Evolutionary conservation across 2,329 filamentous ascomycete genomes (phyloP), one percentile per base, ranked within the genome.

Genomic region (Emmonsiellopsis sp.): DNA sequence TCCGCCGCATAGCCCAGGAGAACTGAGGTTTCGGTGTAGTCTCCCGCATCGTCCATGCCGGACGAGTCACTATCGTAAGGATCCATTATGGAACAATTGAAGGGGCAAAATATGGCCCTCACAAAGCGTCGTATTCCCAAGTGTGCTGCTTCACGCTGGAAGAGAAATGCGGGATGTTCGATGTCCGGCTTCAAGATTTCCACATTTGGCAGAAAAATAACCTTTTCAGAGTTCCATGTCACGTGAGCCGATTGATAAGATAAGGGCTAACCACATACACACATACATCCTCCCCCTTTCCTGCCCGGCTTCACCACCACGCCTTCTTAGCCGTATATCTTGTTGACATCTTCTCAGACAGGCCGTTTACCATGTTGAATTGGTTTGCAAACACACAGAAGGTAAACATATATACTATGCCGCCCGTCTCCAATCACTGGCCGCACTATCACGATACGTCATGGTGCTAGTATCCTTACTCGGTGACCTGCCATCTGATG

Each of bases 21-120:
- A 2, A 96, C 90, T 60, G 87, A 88, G 6, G 93, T 97, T 54
- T 73, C 73, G 17, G 71, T 72, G 58, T 74, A 73, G 57, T 73
- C 72, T 57, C 63, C 57, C 5, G 82, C 80, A 11, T 83, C 78
- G 53, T 83, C 87, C 39, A 76, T 74, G 32, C 77, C 83, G 0
- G 88, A 92, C 1, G 85, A 89, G 63, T 96, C 91, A 66, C 88
- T 94, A 62, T 95, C 89, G 73, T 95, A 94, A 13, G 82, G 77
- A 54, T 85, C 77, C 58, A 60, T 60, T 48, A 52, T 44, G 17
- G 32, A 34, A n/a, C 6, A 21, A 27, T 6, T 11, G 14, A 10
- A 14, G 11, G 9, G 7, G 17, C 11, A 21, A 17, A 34, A 7
- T 21, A 14, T 36, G n/a, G n/a, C 33, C n/a, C n/a, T 47, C n/a